Percentiles rank a stretch among this genome's conserved stretches.
Evolutionary conservation across 345 rosid species (phyloP).

Genomic region (Melaleuca quinquenervia): DNA sequence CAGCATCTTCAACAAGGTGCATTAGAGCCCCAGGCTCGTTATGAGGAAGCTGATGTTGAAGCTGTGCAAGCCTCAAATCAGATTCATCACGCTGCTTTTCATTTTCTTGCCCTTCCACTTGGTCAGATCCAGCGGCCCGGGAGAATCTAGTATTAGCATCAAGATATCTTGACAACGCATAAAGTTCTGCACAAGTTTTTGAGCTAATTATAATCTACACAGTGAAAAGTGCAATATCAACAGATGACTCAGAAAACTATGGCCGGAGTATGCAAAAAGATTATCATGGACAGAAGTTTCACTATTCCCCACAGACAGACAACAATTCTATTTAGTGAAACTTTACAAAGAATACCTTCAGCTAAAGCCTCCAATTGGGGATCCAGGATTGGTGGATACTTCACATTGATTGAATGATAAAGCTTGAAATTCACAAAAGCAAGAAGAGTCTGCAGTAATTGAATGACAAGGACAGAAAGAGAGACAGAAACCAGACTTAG

Average conservation of each 20-base stretch:
- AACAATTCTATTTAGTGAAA: not conserved
- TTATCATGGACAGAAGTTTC: not conserved
- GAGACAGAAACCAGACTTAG: not conserved
- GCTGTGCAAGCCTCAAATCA: conserved; percentile 85
- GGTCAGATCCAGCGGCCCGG: conserved; percentile 26
- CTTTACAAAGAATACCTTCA: conserved; percentile 35
- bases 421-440: conserved; percentile 75
- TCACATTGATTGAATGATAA: conserved; percentile 69
- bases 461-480: not conserved
- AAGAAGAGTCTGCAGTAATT: conserved; percentile 71
- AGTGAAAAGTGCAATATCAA: not conserved
- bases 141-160: conserved; percentile 44
- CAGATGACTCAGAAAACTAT: not conserved
- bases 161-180: conserved; percentile 77
- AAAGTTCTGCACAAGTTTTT: conserved; percentile 51
- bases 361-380: conserved; percentile 82
- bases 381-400: conserved; percentile 91
- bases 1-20: conserved; percentile 67
- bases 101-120: conserved; percentile 16
- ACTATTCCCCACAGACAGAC: not conserved
- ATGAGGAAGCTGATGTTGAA: conserved; percentile 88
- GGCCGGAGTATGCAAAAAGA: not conserved
- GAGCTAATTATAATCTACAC: not conserved
- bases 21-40: conserved; percentile 91
- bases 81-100: conserved; percentile 38